Percentiles rank a stretch among this genome's conserved stretches.
phyloP scores from a whole-genome alignment of 2,329 filamentous ascomycete species.

The Sclerotinia borealis region DNA sequence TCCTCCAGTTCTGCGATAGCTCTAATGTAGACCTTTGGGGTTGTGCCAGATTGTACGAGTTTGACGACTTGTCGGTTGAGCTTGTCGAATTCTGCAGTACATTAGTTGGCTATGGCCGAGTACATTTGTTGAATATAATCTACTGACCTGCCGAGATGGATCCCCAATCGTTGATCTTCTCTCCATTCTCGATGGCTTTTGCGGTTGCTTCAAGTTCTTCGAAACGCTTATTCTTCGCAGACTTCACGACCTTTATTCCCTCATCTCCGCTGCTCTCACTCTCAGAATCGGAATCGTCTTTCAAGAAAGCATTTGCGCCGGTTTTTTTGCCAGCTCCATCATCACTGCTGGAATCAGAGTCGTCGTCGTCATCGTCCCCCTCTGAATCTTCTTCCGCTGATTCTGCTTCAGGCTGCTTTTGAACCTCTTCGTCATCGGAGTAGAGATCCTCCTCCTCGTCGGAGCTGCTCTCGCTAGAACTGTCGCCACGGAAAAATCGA shows the following conservation, averaged over 20 bases:
- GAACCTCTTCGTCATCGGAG: constrained; percentile 62
- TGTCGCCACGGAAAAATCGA: constrained; percentile 96
- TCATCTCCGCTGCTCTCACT: constrained; percentile 76
- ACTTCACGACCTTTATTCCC: constrained; percentile 81
- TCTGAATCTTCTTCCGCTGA: constrained; percentile 44
- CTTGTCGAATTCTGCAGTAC: constrained; percentile 76
- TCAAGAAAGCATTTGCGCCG: constrained; percentile 81
- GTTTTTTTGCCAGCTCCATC: constrained; percentile 58
- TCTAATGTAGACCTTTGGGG: constrained; percentile 89
- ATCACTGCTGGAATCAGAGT: constrained; percentile 48
- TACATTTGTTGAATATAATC: constrained; percentile 18
- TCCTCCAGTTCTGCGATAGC: constrained; percentile 91
- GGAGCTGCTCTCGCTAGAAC: constrained; percentile 90
- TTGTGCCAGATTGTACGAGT: constrained; percentile 68
- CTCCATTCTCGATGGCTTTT: constrained; percentile 87
- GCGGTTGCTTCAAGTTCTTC: constrained; percentile 91
- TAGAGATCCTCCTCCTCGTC: constrained; percentile 93
- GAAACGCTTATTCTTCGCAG: constrained; percentile 93
- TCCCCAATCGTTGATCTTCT: constrained; percentile 97
- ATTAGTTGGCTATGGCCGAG: constrained; percentile 18
- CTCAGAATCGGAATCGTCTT: constrained; percentile 67
- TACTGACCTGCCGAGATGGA: constrained; percentile 77
- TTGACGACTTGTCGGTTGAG: constrained; percentile 81
- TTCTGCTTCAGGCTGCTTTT: constrained; percentile 40
- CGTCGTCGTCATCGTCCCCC: constrained; percentile 47